These are phyloP conservation scores for Trifolium pratense DNA, from an alignment of 306 rosid genomes.

Conservation along the genomic window DNA sequence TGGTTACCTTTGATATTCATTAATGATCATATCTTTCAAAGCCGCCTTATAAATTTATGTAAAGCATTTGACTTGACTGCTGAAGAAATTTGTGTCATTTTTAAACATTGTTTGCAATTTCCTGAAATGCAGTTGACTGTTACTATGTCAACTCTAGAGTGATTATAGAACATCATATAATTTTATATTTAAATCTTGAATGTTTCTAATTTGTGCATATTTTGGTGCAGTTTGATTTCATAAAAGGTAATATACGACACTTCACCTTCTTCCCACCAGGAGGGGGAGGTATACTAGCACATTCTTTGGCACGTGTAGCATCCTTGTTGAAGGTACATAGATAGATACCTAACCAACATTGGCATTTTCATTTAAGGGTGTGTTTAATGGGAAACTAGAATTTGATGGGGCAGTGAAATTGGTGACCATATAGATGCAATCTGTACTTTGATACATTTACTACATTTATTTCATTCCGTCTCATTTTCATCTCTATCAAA, in stretches of 20 bases:
- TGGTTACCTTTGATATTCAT: slow-evolving; percentile 11
- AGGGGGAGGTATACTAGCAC: slow-evolving; percentile 84
- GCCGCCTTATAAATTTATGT: slow-evolving; percentile 22
- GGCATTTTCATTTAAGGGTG: slow-evolving; percentile 15
- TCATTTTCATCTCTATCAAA: slow-evolving; percentile 13
- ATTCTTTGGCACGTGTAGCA: slow-evolving; percentile 78
- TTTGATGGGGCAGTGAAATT: slow-evolving; percentile 24
- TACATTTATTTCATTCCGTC: slow-evolving; percentile 25
- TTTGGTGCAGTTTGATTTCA: slow-evolving; percentile 72
- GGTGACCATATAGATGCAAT: slow-evolving; percentile 5
- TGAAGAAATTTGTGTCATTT: slow-evolving; percentile 29
- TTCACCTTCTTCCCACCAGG: slow-evolving; percentile 80
- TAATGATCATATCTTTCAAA: slow-evolving; percentile 32
- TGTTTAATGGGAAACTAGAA: slow-evolving; percentile 34
- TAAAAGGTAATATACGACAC: slow-evolving; percentile 75
- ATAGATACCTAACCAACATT: slow-evolving; percentile 31
- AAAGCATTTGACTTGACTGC: slow-evolving; percentile 19
- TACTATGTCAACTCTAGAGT: neutral
- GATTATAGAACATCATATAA: slow-evolving; percentile 2
- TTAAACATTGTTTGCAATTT: slow-evolving; percentile 14
- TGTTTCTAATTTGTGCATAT: slow-evolving; percentile 44
- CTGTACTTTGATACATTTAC: neutral
- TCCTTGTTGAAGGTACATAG: slow-evolving; percentile 82
- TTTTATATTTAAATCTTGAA: slow-evolving; percentile 24
- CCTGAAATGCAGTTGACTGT: slow-evolving; percentile 33